phyloP scores from a whole-genome alignment of 768 basidiomycete genomes.

The Lyophyllum shimeji region DNA sequence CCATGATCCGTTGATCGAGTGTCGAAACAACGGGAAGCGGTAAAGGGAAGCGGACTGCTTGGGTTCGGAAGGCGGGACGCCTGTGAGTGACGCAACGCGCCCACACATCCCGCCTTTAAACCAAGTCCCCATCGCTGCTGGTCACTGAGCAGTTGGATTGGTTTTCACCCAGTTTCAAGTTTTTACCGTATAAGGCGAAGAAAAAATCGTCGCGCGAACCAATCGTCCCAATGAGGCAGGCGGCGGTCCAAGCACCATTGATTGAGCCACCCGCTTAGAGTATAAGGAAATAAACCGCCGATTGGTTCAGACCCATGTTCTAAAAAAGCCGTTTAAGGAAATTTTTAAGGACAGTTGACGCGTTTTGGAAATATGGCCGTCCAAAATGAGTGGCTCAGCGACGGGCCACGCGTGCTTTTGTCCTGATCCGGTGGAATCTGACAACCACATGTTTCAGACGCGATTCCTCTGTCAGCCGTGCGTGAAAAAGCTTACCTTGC shows the following conservation, averaged over 20 bases:
- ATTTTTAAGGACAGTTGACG: slow-evolving; percentile 3
- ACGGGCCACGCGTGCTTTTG: neutral
- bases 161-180: slow-evolving; percentile 16
- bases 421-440: neutral
- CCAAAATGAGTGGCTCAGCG: slow-evolving; percentile 2
- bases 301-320: slow-evolving; percentile 11
- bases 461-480: neutral
- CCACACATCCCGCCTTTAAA: slow-evolving; percentile 9
- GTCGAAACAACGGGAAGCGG: neutral
- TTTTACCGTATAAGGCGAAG: slow-evolving; percentile 14
- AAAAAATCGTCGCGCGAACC: slow-evolving; percentile 12
- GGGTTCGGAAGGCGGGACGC: slow-evolving; percentile 5
- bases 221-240: slow-evolving; percentile 18
- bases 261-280: slow-evolving; percentile 11
- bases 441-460: neutral
- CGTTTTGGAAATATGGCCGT: neutral
- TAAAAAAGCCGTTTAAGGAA: slow-evolving; percentile 15
- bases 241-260: slow-evolving; percentile 14
- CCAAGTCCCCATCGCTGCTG: slow-evolving; percentile 1
- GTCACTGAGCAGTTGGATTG: slow-evolving; percentile 13
- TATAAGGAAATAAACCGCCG: slow-evolving; percentile 17
- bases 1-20: slow-evolving; percentile 8
- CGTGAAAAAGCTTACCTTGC: neutral
- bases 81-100: slow-evolving; percentile 1
- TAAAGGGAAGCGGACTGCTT: neutral